Percentiles rank a stretch among this genome's conserved stretches.
These are phyloP conservation scores for Orbilia oligospora DNA, from an alignment of 2,329 filamentous ascomycete genomes.

Conservation along the genomic window DNA sequence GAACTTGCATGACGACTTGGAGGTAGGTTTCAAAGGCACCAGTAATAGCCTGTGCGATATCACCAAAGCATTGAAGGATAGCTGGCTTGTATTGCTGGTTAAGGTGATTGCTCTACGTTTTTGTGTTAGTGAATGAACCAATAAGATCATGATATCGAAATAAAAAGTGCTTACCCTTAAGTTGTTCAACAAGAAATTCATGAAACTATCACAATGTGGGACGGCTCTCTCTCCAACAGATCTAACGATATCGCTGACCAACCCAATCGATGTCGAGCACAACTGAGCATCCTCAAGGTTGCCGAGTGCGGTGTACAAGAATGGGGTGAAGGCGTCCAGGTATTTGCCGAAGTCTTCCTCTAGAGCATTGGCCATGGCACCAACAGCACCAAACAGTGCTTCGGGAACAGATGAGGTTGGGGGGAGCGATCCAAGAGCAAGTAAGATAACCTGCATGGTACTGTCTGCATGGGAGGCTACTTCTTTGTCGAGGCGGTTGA, in stretches of 20 bases:
- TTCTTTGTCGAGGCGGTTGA: slow-evolving; percentile 90
- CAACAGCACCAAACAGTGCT: slow-evolving; percentile 90
- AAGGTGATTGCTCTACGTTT: slow-evolving; percentile 80
- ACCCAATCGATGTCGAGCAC: slow-evolving; percentile 96
- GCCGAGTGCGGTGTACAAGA: slow-evolving; percentile 91
- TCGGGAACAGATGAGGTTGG: slow-evolving; percentile 95
- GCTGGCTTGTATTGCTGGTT: slow-evolving; percentile 98
- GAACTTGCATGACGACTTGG: slow-evolving; percentile 89
- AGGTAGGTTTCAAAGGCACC: slow-evolving; percentile 94
- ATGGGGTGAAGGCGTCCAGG: slow-evolving; percentile 94
- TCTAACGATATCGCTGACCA: slow-evolving; percentile 95
- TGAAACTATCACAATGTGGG: slow-evolving; percentile 96
- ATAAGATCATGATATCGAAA: background rate
- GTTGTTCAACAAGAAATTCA: slow-evolving; percentile 97
- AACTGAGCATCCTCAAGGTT: slow-evolving; percentile 96
- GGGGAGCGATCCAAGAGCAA: slow-evolving; percentile 82
- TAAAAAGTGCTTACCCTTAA: slow-evolving; percentile 75
- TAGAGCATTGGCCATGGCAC: slow-evolving; percentile 89
- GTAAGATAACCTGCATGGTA: slow-evolving; percentile 91
- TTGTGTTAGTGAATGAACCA: slow-evolving; percentile 66
- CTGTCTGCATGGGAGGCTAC: slow-evolving; percentile 90
- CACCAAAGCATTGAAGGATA: slow-evolving; percentile 97
- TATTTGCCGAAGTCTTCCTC: slow-evolving; percentile 96
- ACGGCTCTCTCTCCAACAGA: slow-evolving; percentile 91
- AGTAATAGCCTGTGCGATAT: slow-evolving; percentile 94